Conservation (phyloP, 768 basidiomycete genomes). For the Lactifluus pinguis region DNA sequence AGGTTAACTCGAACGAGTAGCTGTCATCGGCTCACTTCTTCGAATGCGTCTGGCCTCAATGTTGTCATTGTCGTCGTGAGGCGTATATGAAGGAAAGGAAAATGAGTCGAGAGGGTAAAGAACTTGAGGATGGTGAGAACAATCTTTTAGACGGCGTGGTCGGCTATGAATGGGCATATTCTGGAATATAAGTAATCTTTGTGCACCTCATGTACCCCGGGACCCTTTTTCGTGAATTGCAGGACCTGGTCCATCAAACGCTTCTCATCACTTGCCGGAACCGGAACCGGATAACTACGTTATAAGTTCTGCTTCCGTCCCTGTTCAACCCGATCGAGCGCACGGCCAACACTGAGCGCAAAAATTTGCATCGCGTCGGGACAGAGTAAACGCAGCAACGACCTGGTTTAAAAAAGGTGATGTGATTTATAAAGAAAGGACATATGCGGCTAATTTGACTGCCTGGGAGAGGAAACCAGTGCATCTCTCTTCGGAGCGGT, state of each 20-base stretch:
- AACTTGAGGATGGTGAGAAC: conserved; percentile 4
- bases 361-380: conserved; percentile 1
- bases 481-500: neutral
- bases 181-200: conserved; percentile 9
- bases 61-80: conserved; percentile 2
- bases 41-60: conserved; percentile 15
- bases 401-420: neutral
- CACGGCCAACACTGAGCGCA: neutral
- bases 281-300: conserved; percentile 13
- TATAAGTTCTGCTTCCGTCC: conserved; percentile 13
- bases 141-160: neutral
- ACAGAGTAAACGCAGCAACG: neutral
- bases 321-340: neutral
- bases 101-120: neutral
- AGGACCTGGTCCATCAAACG: conserved; percentile 12
- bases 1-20: neutral
- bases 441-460: neutral
- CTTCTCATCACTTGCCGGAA: conserved; percentile 13
- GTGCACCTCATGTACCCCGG: conserved; percentile 1
- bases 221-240: conserved; percentile 9
- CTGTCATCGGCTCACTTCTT: conserved; percentile 13
- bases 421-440: neutral
- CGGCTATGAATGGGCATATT: neutral
- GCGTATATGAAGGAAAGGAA: neutral
- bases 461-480: neutral